Evolutionary conservation across 2,329 filamentous ascomycete genomes (phyloP).

Genomic region (Moelleriella libera): DNA sequence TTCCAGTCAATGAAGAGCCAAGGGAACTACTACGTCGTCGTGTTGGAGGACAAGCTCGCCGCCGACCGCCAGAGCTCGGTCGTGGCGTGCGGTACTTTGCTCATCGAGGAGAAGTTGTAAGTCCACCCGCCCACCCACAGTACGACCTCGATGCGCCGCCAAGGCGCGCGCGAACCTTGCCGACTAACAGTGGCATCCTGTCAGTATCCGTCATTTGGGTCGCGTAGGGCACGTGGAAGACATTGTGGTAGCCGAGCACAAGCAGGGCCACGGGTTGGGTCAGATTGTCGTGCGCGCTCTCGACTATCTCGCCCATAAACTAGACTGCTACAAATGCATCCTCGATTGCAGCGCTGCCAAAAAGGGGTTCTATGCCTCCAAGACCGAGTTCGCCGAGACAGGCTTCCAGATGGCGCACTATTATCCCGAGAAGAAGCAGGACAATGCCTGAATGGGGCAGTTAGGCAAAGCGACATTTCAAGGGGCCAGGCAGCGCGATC

Average conservation of each 20-base stretch:
- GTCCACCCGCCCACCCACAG: constrained; percentile 11
- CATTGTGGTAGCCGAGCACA: constrained; percentile 85
- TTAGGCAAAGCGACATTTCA: background rate
- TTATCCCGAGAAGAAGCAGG: constrained; percentile 45
- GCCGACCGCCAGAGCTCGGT: constrained; percentile 42
- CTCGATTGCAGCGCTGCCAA: constrained; percentile 93
- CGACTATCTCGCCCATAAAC: constrained; percentile 72
- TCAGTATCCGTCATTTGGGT: constrained; percentile 64
- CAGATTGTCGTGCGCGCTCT: constrained; percentile 86
- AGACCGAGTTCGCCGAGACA: constrained; percentile 87
- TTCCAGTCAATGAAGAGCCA: constrained; percentile 70
- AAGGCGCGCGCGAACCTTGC: too few relatives aligned
- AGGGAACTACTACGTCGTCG: constrained; percentile 73
- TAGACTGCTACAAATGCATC: constrained; percentile 95
- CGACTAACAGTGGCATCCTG: too few relatives aligned
- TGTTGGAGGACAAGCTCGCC: constrained; percentile 58
- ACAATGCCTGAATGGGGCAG: constrained; percentile 8
- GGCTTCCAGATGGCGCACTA: constrained; percentile 97
- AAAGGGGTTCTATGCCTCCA: constrained; percentile 92
- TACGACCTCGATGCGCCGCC: too few relatives aligned
- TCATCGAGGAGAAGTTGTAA: constrained; percentile 90
- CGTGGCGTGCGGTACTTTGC: constrained; percentile 80
- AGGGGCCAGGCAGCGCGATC: background rate
- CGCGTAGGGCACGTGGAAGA: constrained; percentile 94
- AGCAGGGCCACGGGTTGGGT: constrained; percentile 95